phyloP scores from a whole-genome alignment of 805 yeast genomes.

The Kodamaea neixiangensis region DNA sequence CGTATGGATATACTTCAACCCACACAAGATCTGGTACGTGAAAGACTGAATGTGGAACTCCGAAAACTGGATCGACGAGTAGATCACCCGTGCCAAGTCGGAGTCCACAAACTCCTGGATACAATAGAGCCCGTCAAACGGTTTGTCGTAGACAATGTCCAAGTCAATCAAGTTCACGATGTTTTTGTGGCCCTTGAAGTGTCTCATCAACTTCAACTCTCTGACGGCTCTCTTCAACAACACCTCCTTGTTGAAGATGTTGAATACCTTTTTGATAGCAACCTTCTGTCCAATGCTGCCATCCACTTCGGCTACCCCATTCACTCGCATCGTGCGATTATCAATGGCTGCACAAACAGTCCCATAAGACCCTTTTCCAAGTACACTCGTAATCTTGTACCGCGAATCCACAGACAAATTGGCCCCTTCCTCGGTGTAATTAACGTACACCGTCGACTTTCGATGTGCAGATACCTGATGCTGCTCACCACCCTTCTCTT shows the following conservation, averaged over 20 bases:
- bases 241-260: slow-evolving; percentile 66
- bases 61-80: slow-evolving; percentile 73
- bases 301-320: slow-evolving; percentile 17
- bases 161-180: slow-evolving; percentile 73
- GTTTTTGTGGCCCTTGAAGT: slow-evolving; percentile 83
- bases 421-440: slow-evolving; percentile 39
- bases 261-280: slow-evolving; percentile 81
- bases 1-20: slow-evolving; percentile 83
- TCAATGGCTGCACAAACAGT: slow-evolving; percentile 77
- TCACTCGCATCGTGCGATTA: slow-evolving; percentile 24
- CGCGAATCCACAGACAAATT: slow-evolving; percentile 64
- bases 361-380: slow-evolving; percentile 89
- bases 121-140: slow-evolving; percentile 86
- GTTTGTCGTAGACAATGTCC: slow-evolving; percentile 64
- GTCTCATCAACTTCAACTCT: slow-evolving; percentile 78
- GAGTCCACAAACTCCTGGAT: slow-evolving; percentile 83
- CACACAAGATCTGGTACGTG: slow-evolving; percentile 80
- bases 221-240: slow-evolving; percentile 78
- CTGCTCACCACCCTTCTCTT: background rate
- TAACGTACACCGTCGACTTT: background rate
- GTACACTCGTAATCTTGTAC: slow-evolving; percentile 55
- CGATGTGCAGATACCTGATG: background rate
- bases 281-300: slow-evolving; percentile 34
- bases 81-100: slow-evolving; percentile 80
- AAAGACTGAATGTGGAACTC: slow-evolving; percentile 80